Evolutionary conservation across 2,329 filamentous ascomycete genomes (phyloP).

Genomic region (Pseudogymnoascus sp.): DNA sequence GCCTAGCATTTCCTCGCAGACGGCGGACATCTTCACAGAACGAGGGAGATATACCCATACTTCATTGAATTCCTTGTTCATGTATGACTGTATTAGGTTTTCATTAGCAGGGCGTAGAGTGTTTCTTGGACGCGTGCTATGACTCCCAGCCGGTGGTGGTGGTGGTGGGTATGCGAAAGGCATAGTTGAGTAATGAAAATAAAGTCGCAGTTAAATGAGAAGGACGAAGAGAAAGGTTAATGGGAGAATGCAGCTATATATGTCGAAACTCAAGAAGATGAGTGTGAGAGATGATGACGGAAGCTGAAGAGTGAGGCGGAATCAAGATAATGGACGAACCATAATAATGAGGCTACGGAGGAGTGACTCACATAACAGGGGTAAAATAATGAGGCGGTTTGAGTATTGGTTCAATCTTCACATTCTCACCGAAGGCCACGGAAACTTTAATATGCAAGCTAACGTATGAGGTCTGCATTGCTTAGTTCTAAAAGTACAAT

Average conservation of each 20-base stretch:
- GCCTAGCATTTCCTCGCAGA: background rate
- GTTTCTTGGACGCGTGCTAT: too few relatives aligned
- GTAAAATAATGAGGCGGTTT: too few relatives aligned
- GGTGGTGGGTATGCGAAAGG: background rate
- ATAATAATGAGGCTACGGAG: background rate
- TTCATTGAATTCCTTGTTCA: background rate
- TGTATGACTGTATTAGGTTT: background rate
- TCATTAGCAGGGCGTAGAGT: background rate
- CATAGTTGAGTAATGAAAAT: background rate
- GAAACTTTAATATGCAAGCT: too few relatives aligned
- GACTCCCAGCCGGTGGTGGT: background rate
- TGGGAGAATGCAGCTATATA: background rate
- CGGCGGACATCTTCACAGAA: background rate
- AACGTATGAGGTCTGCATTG: background rate
- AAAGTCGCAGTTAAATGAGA: too few relatives aligned
- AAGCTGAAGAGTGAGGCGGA: background rate
- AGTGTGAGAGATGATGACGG: background rate
- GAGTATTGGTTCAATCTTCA: background rate
- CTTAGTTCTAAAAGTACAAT: background rate
- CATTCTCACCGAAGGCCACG: too few relatives aligned
- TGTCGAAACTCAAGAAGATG: background rate
- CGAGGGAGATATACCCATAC: background rate
- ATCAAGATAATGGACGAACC: background rate
- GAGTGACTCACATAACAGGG: background rate
- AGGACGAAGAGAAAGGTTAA: background rate